These are phyloP conservation scores for Lichtheimia ramosa DNA, from an alignment of 371 early-diverging fungal species.

Conservation along the genomic window DNA sequence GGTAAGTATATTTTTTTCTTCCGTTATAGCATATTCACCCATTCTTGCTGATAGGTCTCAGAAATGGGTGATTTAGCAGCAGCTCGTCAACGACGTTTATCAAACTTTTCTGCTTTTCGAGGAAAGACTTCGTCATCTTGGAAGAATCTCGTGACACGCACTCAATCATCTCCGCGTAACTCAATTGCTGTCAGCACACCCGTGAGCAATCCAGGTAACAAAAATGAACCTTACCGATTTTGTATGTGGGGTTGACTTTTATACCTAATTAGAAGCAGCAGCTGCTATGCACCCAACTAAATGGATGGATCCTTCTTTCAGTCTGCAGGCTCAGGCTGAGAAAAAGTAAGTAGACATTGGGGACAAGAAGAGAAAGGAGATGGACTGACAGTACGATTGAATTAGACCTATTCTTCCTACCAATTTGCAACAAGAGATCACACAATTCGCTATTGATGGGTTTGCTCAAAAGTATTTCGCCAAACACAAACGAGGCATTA, in stretches of 20 bases:
- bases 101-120: slow-evolving; percentile 33
- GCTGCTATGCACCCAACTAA: slow-evolving; percentile 52
- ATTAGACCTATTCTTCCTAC: slow-evolving; percentile 46
- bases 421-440: slow-evolving; percentile 72
- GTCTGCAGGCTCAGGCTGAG: slow-evolving; percentile 8
- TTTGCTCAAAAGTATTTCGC: slow-evolving; percentile 93
- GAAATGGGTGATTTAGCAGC: slow-evolving; percentile 1
- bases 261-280: slow-evolving; percentile 43
- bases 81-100: slow-evolving; percentile 18
- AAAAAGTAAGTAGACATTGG: background rate
- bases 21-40: background rate
- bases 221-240: background rate
- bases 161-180: slow-evolving; percentile 16
- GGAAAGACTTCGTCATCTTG: slow-evolving; percentile 26
- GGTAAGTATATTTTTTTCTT: slow-evolving; percentile 2
- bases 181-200: slow-evolving; percentile 25
- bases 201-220: slow-evolving; percentile 29
- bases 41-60: background rate
- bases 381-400: too few species aligned
- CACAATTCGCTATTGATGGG: slow-evolving; percentile 83
- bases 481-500: slow-evolving; percentile 82
- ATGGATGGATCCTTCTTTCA: slow-evolving; percentile 1
- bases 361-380: too few species aligned
- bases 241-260: slow-evolving; percentile 1
- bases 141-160: slow-evolving; percentile 28